Base-by-base conservation (phyloP, 2,329 filamentous ascomycete species). In the Ophiostoma pallidulum region DNA sequence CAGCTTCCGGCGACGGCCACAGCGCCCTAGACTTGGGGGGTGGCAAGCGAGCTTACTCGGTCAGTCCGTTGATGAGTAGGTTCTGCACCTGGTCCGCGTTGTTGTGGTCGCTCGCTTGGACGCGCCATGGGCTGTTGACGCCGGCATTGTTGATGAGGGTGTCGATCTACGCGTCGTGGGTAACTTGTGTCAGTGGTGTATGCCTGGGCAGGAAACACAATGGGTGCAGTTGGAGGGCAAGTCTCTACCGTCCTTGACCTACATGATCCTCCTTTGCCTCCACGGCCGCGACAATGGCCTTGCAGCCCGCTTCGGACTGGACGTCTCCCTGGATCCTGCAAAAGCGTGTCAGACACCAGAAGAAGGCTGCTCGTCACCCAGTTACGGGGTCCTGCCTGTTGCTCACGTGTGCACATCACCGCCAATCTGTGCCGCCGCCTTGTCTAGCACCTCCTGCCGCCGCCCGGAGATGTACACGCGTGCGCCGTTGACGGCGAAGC, bases 381-480 rank as follows among this genome's bases (percentile, higher is more conserved):
- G 24, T 28, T 8, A 26, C 24, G 7, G 9, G 12, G 13, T 4
- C 14, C n/a, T n/a, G n/a, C n/a, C n/a, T n/a, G n/a, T n/a, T 40
- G 28, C 48, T 3, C 29, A 47, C 48, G 48, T 47, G 22, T 56
- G 56, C 28, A 56, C 48, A 19, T 57, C 51, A 10, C 56, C 53
- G 9, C 52, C 52, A 32, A 55, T 59, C 28, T 56, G 45, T 18
- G 51, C 40, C 10, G 54, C 57, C 16, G 62, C 64, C 24, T 56
- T 61, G 29, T 71, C 61, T 39, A 72, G 60, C 36, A 64, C 62
- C 12, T 70, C 66, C n/a, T 63, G 56, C 19, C 68, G 59, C 7
- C 68, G 62, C 4, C 69, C 67, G 16, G 64, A 62, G 38, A 72
- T 66, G 54, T 71, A 72, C 20, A 73, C 70, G 24, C 62, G 65